Evolutionary conservation across 768 basidiomycete species (phyloP), one percentile per base, ranked within the genome.

Genomic region (Hericium erinaceus): DNA sequence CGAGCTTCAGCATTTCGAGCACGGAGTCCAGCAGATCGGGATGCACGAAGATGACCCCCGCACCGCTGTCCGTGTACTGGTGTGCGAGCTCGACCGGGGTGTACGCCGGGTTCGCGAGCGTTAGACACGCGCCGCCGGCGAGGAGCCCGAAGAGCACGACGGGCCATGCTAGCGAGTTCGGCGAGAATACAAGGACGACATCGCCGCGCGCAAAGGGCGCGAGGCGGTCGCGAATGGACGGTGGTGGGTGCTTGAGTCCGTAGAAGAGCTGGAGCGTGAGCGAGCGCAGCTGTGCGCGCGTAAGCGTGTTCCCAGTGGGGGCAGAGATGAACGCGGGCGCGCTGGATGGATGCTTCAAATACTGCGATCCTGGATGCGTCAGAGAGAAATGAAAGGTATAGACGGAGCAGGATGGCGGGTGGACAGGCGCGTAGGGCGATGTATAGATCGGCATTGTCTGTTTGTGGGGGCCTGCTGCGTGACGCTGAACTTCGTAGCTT

Each of bases 71-170:
- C 18, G 60, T 70, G 57, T 87, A 84, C 66, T 95, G 92, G 68
- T 82, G 82, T 1, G 73, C 75, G 0, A 93, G 77, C 65, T 95
- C 92, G 9, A 70, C 65, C 1, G 82, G 66, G 7, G 82, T 85
- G 64, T 89, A 92, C 1, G 77, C 75, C 58, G 78, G 82, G 66
- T 91, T 93, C 12, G 86, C 85, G 12, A 88, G 80, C 0, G 89
- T 87, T 55, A 80, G 79, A 48, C 80, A 71, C 13, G 89, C 64
- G 2, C 87, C 87, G 0, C 84, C 85, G 0, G 89, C 84, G 48
- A 84, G 74, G 66, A 69, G 68, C 50, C 67, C 70, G 24, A 73
- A 70, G 3, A 82, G 58, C 52, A 76, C 65, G 58, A 80, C 66
- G 2, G 81, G 78, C 73, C 75, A 84, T 40, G 73, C 70, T 50